Evolutionary conservation across 495 filamentous ascomycete genomes (phyloP), one percentile per base, ranked within the genome.

Genomic region (Talaromyces trachyspermus): DNA sequence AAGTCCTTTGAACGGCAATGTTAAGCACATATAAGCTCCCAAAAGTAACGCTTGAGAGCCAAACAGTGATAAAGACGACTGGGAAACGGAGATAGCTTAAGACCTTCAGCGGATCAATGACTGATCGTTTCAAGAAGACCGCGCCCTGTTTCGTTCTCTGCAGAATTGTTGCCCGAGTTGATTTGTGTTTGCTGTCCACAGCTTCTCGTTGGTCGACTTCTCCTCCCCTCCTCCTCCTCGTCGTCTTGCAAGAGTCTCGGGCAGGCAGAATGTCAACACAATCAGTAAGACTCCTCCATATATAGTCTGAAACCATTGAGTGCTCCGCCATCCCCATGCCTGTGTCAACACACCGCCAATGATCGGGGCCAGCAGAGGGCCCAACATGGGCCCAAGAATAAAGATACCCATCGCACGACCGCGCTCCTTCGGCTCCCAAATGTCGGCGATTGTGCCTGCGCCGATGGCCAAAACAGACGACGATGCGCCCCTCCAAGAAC

Each of bases 401-500:
- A 43, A 53, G 6, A 49, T 27, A 12, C 50, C 46, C 50, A 53
- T 53, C 3, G 50, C 50, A 12, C 37, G 29, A 10, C 50, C 50
- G 5, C 45, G 45, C 46, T 53, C 50, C 5, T 22, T n/a, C 11
- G 38, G 33, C 6, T 53, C 46, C 36, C 44, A 53, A 8, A 53
- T 1, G 17, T 53, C 50, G 5, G 46, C 18, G 11, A 53, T 43
- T 5, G 46, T 43, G 1, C 17, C 50, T 0, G 32, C 50, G 3
- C 50, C 43, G 25, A 53, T 19, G 5, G 49, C 37, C 27, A 33
- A 39, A 3, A 49, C 36, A 22, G 48, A 49, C 5, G 48, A 23
- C 25, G 84, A 77, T 5, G 83, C 80, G 18, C 82, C 86, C 86
- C 87, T 17, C 74, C 74, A 2, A 87, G 68, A n/a, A 86, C 61